These are phyloP conservation scores for Davidsoniella virescens DNA, from an alignment of 2,329 filamentous ascomycete genomes.

Conservation along the genomic window DNA sequence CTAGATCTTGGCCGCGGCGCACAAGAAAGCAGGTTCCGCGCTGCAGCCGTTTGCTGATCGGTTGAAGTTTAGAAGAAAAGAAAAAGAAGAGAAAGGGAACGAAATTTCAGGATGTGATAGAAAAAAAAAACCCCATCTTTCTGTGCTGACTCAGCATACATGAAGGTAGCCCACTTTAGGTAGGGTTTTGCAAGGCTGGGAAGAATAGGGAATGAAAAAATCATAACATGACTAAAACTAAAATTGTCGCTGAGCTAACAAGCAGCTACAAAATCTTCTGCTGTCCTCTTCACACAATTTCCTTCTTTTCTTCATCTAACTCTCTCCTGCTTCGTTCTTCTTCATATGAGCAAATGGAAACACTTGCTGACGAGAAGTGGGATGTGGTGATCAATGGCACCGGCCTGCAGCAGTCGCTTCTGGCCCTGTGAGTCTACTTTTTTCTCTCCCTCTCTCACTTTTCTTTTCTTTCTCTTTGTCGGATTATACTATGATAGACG, in stretches of 20 bases:
- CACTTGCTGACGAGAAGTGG: constrained; percentile 57
- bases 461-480: constrained; percentile 17
- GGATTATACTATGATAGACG: constrained; percentile 11
- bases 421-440: constrained; percentile 49
- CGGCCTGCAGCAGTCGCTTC: constrained; percentile 60
- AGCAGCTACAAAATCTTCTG: no score
- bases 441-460: constrained; percentile 11
- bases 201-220: not conserved
- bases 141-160: constrained; percentile 4
- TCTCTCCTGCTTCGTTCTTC: constrained; percentile 15
- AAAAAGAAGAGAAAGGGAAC: constrained; percentile 19
- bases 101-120: constrained; percentile 9
- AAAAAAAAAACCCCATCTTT: not conserved
- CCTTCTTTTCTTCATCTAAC: constrained; percentile 1
- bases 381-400: constrained; percentile 68
- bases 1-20: constrained; percentile 5
- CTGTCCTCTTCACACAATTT: not conserved
- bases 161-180: not conserved
- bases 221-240: not conserved
- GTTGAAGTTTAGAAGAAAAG: constrained; percentile 22
- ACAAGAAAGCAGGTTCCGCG: constrained; percentile 16
- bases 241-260: no score
- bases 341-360: constrained; percentile 42
- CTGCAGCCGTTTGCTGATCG: constrained; percentile 19
- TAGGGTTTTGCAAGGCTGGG: constrained; percentile 9